Base-by-base conservation (phyloP, 192 early-diverging fungal species). In the Entomortierella lignicola region DNA sequence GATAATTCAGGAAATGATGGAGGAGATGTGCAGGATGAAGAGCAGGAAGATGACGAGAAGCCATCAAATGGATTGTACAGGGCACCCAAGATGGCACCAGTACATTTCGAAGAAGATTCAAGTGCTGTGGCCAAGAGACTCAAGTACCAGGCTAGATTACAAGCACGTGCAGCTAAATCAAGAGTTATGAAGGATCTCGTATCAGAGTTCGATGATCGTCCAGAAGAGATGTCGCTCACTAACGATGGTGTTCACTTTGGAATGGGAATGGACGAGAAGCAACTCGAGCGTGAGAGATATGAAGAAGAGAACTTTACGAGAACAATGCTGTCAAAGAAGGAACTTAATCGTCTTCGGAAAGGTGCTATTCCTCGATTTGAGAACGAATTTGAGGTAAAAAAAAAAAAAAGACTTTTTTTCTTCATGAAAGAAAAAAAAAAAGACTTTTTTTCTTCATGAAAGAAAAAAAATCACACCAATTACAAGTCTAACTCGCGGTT, bases 261-360 rank as follows among this genome's bases (percentile, higher is more conserved):
- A 2, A 89, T 89, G 30, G 88, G 85, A 12, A 84, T 88, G 52
- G 83, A 88, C 32, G 83, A 82, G 37, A 84, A 80, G 23, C 71
- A 82, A 67, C 82, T 83, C 12, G 93, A 96, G 66, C 86, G 89
- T 37, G 81, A 87, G 55, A 66, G 84, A 25, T 96, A 92, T 72
- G 96, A 98, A 74, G 96, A 98, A 68, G 92, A 94, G 23, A 95
- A 96, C 82, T 96, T 95, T 81, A 88, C 90, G 34, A 89, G 96
- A 55, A 74, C 95, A 48, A 81, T 83, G 47, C 48, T 94, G 54
- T 89, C 86, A 47, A 88, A 89, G 58, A 92, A 94, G 77, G 94
- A 98, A 50, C 87, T 91, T 84, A 85, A 88, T 66, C 83, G 85
- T 50, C 39, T 93, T 60, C 85, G 88, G 55, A 77, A 83, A 21